phyloP scores from a whole-genome alignment of 306 rosid genomes.

The Lablab purpureus region DNA sequence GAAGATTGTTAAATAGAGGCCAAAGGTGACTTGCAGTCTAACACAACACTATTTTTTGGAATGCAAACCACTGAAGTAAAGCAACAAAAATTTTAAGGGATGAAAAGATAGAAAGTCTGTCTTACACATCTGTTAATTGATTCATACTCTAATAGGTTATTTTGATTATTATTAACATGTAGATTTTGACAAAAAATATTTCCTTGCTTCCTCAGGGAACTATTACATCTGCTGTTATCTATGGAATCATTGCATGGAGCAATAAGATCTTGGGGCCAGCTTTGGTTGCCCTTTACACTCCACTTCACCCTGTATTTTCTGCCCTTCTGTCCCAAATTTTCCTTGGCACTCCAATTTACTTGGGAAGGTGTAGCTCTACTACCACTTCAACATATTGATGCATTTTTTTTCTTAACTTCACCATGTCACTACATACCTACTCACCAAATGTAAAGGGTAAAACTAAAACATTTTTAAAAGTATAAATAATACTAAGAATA shows the following conservation, averaged over 20 bases:
- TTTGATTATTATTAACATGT: conserved; percentile 8
- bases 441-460: background rate
- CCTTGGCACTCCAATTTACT: conserved; percentile 90
- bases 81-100: background rate
- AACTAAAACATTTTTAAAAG: background rate
- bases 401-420: conserved; percentile 18
- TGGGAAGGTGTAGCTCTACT: conserved; percentile 80
- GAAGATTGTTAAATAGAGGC: background rate
- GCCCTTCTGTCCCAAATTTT: conserved; percentile 77
- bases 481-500: background rate
- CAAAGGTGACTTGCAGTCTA: background rate
- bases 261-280: conserved; percentile 93
- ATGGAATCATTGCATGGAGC: conserved; percentile 93
- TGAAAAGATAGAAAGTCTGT: background rate
- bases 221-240: conserved; percentile 87
- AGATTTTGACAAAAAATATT: conserved; percentile 5
- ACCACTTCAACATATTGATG: conserved; percentile 30
- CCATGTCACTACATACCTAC: conserved; percentile 16
- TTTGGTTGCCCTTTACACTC: conserved; percentile 90
- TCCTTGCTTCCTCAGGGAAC: conserved; percentile 66
- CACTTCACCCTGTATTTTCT: conserved; percentile 91
- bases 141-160: conserved; percentile 11
- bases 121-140: conserved; percentile 8
- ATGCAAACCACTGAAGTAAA: background rate
- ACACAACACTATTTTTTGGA: no score